A percentile compares a stretch with the other conserved stretches of the same genome.
Evolutionary conservation across 768 basidiomycete species (phyloP).

Genomic region (Suillus placidus): DNA sequence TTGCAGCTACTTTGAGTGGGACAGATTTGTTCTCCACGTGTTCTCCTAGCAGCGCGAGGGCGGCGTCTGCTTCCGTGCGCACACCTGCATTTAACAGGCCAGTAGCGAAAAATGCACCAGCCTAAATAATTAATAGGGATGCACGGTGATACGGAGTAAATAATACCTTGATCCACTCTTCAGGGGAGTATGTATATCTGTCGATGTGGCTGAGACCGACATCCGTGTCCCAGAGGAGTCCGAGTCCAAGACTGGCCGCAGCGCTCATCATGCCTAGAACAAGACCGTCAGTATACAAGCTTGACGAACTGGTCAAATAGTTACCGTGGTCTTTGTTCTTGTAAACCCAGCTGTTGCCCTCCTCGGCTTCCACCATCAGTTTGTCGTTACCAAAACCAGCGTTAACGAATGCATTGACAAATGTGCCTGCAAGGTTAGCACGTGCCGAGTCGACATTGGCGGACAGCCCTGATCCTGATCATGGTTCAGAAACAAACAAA

Average conservation of each 20-base stretch:
- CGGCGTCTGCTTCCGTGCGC: constrained; percentile 91
- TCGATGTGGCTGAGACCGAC: constrained; percentile 92
- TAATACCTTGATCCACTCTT: constrained; percentile 90
- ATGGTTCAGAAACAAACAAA: neutral
- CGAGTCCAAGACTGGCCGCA: constrained; percentile 90
- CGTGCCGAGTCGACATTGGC: constrained; percentile 89
- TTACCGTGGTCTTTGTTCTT: constrained; percentile 98
- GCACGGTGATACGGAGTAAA: neutral
- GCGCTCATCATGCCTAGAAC: constrained; percentile 90
- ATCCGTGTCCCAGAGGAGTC: constrained; percentile 95
- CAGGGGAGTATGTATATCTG: constrained; percentile 95
- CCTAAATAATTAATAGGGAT: constrained; percentile 40
- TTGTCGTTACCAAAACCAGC: constrained; percentile 96
- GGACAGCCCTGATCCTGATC: constrained; percentile 61
- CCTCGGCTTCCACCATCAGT: constrained; percentile 94
- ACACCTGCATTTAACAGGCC: constrained; percentile 90
- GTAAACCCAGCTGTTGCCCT: constrained; percentile 98
- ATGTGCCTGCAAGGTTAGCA: constrained; percentile 93
- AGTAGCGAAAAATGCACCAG: constrained; percentile 92
- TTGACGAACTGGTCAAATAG: constrained; percentile 18
- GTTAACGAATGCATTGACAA: constrained; percentile 98
- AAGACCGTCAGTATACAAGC: neutral
- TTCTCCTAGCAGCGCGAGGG: constrained; percentile 86
- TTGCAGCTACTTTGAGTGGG: constrained; percentile 82
- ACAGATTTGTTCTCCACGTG: constrained; percentile 87